Evolutionary conservation across 192 early-diverging fungal species (phyloP), one percentile per base, ranked within the genome.

Genomic region (Podila epigama): DNA sequence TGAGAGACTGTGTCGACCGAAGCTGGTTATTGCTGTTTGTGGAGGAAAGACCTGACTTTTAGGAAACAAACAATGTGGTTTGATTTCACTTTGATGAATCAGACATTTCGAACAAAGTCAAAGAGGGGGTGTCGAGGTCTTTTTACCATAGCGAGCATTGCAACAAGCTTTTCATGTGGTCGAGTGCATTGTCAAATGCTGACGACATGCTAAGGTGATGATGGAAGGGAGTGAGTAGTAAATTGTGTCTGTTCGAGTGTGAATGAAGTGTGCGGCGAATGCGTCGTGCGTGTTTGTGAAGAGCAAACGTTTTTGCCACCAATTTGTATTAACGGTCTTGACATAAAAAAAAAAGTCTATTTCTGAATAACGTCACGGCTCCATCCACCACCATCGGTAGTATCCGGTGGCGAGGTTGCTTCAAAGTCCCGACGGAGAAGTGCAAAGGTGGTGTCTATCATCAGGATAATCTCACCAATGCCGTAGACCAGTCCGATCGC

Each of bases 401-500:
- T 50, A 9, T 58, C 66, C 11, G 66, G 66, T 18, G 73, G 73
- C 11, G 56, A 58, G 13, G 37, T 44, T 3, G 53, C 79, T 61
- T 99, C 96, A 81, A 94, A 94, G 33, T 95, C 91, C 6, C 96
- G 83, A 42, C 91, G 79, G 3, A 92, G 75, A 68, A 86, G 82
- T 12, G 96, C 92, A 60, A 81, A 89, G n/a, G 89, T 90, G n/a
- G 91, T 62, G 79, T 99, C 97, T 20, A 94, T 90, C 31, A 97
- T 63, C 53, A 97, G 75, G 18, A 95, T 79, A 39, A 97, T 90
- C 80, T 97, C 95, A 0, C 93, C 92, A 56, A 96, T 81, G 18
- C 87, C 92, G 44, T 94, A 96, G 5, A 99, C 93, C 40, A 99
- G 87, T 1, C 95, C 98, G 13, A 97, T 96, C 5, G 97, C 95